These are phyloP conservation scores for Fragilaria crotonensis DNA, from an alignment of 108 stramenopile genomes.

Conservation along the genomic window DNA sequence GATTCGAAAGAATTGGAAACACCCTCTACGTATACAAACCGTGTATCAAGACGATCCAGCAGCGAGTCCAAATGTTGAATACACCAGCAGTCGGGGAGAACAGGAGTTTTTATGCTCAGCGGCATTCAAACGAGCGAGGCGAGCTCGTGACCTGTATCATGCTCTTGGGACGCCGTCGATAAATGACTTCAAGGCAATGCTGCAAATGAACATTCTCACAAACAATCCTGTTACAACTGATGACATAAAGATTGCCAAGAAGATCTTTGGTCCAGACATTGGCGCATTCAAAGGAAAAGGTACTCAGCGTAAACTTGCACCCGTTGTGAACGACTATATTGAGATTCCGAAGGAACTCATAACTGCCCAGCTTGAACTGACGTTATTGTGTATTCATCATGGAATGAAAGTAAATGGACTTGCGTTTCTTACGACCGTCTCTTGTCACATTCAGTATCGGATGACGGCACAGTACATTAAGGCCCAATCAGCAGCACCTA, in stretches of 20 bases:
- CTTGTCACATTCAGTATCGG: constrained; percentile 19
- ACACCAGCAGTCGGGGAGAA: no score
- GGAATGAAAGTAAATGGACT: constrained; percentile 30
- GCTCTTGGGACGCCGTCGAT: no score
- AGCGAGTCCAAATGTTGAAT: no score
- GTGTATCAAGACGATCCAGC: no score
- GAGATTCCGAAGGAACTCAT: constrained; percentile 4
- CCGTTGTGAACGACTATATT: no score
- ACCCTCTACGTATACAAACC: no score
- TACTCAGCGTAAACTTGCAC: neutral
- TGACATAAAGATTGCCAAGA: constrained; percentile 8
- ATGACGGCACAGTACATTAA: constrained; percentile 19
- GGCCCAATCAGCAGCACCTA: constrained; percentile 2
- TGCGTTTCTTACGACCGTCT: constrained; percentile 22
- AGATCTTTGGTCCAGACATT: constrained; percentile 19
- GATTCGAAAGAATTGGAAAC: no score
- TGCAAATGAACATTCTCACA: neutral
- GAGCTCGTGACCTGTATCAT: no score
- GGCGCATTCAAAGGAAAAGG: constrained; percentile 19
- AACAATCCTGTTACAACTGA: constrained; percentile 13
- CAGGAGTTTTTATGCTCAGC: no score
- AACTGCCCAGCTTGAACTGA: neutral
- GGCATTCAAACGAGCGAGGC: no score
- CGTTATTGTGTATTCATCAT: constrained; percentile 20
- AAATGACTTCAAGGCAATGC: no score